Evolutionary conservation across 1,139 yeast species (phyloP).

Genomic region (Waltiozyma sp.): DNA sequence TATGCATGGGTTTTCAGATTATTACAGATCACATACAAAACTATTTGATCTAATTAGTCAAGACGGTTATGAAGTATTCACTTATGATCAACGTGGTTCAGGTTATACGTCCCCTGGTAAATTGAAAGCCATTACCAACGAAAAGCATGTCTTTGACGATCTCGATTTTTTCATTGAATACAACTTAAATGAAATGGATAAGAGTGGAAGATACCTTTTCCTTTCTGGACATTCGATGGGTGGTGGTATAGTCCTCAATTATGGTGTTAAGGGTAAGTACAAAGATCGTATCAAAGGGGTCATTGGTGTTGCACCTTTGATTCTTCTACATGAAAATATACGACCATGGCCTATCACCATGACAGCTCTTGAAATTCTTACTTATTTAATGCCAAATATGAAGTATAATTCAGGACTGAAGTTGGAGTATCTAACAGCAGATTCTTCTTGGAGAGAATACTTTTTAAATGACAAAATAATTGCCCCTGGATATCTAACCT

Average conservation of each 20-base stretch:
- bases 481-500: constrained; percentile 32
- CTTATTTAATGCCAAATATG: constrained; percentile 32
- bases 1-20: constrained; percentile 81
- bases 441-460: constrained; percentile 36
- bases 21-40: constrained; percentile 40
- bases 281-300: constrained; percentile 43
- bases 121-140: constrained; percentile 56
- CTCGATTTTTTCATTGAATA: constrained; percentile 43
- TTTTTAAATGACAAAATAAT: constrained; percentile 34
- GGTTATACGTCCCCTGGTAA: constrained; percentile 62
- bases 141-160: constrained; percentile 51
- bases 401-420: constrained; percentile 48
- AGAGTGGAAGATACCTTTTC: constrained; percentile 33
- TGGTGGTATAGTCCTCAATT: constrained; percentile 71
- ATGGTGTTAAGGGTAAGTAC: constrained; percentile 57
- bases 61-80: constrained; percentile 63
- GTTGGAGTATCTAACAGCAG: constrained; percentile 44
- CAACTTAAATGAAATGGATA: constrained; percentile 23
- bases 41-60: constrained; percentile 47
- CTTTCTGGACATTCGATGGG: constrained; percentile 92
- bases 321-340: constrained; percentile 20
- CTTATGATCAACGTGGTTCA: constrained; percentile 83
- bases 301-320: constrained; percentile 57
- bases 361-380: background rate
- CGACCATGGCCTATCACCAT: background rate